These are phyloP conservation scores for Penicillium salamii DNA, from an alignment of 495 filamentous ascomycete species.

Conservation along the genomic window DNA sequence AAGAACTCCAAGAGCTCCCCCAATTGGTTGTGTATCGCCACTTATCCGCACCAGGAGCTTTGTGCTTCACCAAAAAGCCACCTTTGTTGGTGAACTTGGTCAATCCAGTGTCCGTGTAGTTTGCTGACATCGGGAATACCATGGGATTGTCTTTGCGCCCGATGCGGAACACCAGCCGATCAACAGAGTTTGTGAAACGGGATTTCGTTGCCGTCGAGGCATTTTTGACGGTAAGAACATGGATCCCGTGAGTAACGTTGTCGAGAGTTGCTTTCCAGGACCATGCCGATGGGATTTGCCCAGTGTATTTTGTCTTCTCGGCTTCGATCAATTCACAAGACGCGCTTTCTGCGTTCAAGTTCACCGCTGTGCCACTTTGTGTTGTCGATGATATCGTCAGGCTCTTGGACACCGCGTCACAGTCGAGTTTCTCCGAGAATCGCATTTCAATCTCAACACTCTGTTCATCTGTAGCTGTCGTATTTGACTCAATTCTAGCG, in stretches of 20 bases:
- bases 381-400: conserved; percentile 53
- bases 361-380: conserved; percentile 38
- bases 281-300: conserved; percentile 54
- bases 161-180: conserved; percentile 56
- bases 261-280: conserved; percentile 48
- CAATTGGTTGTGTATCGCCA: conserved; percentile 64
- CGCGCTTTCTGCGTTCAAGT: conserved; percentile 22
- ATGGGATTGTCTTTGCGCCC: conserved; percentile 58
- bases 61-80: conserved; percentile 53
- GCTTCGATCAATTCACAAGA: conserved; percentile 32
- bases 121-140: conserved; percentile 50
- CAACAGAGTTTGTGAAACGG: conserved; percentile 43
- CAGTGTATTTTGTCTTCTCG: conserved; percentile 36
- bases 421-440: conserved; percentile 63
- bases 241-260: conserved; percentile 62
- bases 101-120: conserved; percentile 55
- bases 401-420: conserved; percentile 47
- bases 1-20: conserved; percentile 57
- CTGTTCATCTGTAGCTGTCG: conserved; percentile 39
- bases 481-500: conserved; percentile 54
- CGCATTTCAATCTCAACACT: conserved; percentile 50
- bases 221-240: conserved; percentile 59
- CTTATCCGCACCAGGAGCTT: conserved; percentile 59
- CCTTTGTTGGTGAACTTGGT: conserved; percentile 33
- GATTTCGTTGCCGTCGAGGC: conserved; percentile 23